These are phyloP conservation scores for Mycena vulgaris DNA, from an alignment of 768 basidiomycete genomes.

Conservation along the genomic window DNA sequence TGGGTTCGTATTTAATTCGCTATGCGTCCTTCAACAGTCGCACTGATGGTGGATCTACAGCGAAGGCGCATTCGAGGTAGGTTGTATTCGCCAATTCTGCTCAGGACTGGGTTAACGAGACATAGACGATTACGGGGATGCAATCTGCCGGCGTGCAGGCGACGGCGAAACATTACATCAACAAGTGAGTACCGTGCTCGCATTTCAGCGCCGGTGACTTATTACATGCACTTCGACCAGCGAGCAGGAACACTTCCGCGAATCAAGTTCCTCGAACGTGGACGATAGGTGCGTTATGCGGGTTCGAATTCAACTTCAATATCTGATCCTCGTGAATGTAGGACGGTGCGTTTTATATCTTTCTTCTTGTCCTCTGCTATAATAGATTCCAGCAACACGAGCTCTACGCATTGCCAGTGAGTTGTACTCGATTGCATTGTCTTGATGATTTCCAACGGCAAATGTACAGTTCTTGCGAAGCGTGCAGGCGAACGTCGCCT, in stretches of 20 bases:
- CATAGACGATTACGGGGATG: constrained; percentile 64
- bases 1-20: constrained; percentile 43
- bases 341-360: constrained; percentile 48
- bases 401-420: constrained; percentile 68
- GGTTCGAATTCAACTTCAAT: background rate
- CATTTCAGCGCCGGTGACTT: background rate
- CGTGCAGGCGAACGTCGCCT: constrained; percentile 31
- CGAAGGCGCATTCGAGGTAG: constrained; percentile 62
- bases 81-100: too few species aligned
- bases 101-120: constrained; percentile 8
- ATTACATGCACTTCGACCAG: background rate
- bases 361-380: background rate
- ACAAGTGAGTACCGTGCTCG: constrained; percentile 46
- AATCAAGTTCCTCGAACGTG: constrained; percentile 57
- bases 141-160: constrained; percentile 68
- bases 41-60: background rate
- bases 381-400: constrained; percentile 62
- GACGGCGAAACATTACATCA: constrained; percentile 61
- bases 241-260: constrained; percentile 65
- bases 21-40: background rate
- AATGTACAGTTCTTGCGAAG: constrained; percentile 32
- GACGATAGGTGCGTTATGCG: constrained; percentile 57
- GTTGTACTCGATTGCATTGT: constrained; percentile 15
- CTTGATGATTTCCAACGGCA: background rate
- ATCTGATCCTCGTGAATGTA: constrained; percentile 29